These are phyloP conservation scores for Lachancea sp. DNA, from an alignment of 805 yeast species.

Conservation along the genomic window DNA sequence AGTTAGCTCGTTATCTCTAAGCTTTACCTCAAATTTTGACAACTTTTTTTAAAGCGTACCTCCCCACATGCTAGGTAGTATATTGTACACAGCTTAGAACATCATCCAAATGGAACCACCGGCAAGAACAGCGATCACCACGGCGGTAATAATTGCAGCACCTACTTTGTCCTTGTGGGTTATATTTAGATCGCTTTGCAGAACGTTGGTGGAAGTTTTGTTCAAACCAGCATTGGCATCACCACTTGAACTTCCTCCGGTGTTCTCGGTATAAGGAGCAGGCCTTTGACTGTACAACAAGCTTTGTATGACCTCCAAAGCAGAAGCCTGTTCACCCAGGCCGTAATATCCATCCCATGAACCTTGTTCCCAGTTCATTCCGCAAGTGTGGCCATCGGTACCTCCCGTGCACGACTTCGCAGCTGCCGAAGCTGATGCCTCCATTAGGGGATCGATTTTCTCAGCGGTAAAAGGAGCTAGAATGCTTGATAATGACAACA, in stretches of 20 bases:
- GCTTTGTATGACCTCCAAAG: slow-evolving; percentile 56
- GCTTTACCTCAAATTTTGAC: no score
- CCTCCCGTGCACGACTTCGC: slow-evolving; percentile 72
- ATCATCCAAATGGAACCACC: slow-evolving; percentile 81
- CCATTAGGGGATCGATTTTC: slow-evolving; percentile 37
- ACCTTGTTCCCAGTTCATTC: slow-evolving; percentile 52
- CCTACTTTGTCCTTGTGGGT: slow-evolving; percentile 72
- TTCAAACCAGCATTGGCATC: slow-evolving; percentile 47
- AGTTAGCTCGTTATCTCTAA: no score
- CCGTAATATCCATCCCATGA: slow-evolving; percentile 65
- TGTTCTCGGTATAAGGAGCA: slow-evolving; percentile 47
- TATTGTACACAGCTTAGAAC: slow-evolving; percentile 27
- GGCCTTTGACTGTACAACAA: slow-evolving; percentile 40
- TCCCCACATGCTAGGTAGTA: not conserved
- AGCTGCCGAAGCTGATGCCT: slow-evolving; percentile 56
- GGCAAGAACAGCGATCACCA: slow-evolving; percentile 52
- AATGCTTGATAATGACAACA: slow-evolving; percentile 51
- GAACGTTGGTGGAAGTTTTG: slow-evolving; percentile 35
- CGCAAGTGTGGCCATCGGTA: slow-evolving; percentile 69
- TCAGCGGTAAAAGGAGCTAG: slow-evolving; percentile 46
- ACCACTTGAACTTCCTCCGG: slow-evolving; percentile 53
- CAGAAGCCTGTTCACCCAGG: slow-evolving; percentile 73
- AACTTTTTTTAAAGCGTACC: not conserved
- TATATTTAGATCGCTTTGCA: slow-evolving; percentile 38
- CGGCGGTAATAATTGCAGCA: slow-evolving; percentile 80